These are phyloP conservation scores for Porodaedalea pini DNA, from an alignment of 1,284 basidiomycete genomes.

Conservation along the genomic window DNA sequence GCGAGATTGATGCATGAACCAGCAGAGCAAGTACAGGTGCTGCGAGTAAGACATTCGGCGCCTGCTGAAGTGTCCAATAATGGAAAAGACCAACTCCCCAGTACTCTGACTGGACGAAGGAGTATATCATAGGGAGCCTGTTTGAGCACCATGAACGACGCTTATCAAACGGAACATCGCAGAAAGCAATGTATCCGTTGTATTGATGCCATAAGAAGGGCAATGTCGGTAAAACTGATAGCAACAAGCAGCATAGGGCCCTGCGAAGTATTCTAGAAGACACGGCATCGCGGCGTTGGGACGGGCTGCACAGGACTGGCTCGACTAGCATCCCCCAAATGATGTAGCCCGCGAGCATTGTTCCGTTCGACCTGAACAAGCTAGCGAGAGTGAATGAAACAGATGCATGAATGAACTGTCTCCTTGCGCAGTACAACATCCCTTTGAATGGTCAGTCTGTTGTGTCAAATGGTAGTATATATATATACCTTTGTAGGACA, in stretches of 20 bases:
- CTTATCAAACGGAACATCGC: slow-evolving; percentile 31
- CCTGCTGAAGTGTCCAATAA: slow-evolving; percentile 82
- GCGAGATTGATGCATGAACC: slow-evolving; percentile 39
- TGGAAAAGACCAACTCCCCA: slow-evolving; percentile 85
- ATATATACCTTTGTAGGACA: slow-evolving; percentile 67
- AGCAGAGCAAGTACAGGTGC: slow-evolving; percentile 64
- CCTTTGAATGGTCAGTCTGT: slow-evolving; percentile 34
- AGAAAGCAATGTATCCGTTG: slow-evolving; percentile 65
- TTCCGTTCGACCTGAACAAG: slow-evolving; percentile 78
- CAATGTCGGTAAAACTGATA: slow-evolving; percentile 44
- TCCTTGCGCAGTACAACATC: slow-evolving; percentile 55
- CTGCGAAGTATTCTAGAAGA: slow-evolving; percentile 15
- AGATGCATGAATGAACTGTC: slow-evolving; percentile 51
- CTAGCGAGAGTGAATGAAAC: slow-evolving; percentile 65
- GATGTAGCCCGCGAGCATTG: slow-evolving; percentile 73
- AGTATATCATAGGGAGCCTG: slow-evolving; percentile 69
- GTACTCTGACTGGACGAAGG: slow-evolving; percentile 81
- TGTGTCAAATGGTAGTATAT: neutral
- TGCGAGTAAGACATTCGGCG: slow-evolving; percentile 87
- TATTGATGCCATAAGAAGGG: slow-evolving; percentile 76
- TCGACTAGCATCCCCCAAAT: slow-evolving; percentile 62
- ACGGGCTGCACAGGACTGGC: slow-evolving; percentile 34
- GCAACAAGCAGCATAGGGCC: slow-evolving; percentile 35
- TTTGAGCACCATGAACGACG: slow-evolving; percentile 62
- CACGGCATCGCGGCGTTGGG: neutral